Evolutionary conservation across 805 yeast species (phyloP).

Genomic region (Aciculoconidium aculeatum): DNA sequence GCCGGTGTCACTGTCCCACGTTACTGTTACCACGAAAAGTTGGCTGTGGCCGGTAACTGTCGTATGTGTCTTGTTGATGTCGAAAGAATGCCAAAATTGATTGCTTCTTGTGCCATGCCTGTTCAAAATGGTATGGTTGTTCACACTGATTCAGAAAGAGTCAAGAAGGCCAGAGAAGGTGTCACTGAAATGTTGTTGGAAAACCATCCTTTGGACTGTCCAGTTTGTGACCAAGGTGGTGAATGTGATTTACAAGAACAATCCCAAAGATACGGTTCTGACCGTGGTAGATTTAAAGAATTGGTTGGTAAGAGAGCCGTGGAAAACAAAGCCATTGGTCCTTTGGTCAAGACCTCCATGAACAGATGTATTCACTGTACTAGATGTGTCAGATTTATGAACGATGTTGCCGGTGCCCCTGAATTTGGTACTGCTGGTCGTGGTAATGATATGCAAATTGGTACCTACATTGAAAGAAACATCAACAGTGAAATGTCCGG

Average conservation of each 20-base stretch:
- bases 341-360: conserved; percentile 84
- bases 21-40: conserved; percentile 86
- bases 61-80: conserved; percentile 91
- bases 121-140: conserved; percentile 89
- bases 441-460: conserved; percentile 89
- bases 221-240: conserved; percentile 92
- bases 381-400: conserved; percentile 82
- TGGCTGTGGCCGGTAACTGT: conserved; percentile 88
- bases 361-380: conserved; percentile 92
- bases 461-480: conserved; percentile 81
- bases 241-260: conserved; percentile 92
- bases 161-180: conserved; percentile 80
- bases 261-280: conserved; percentile 74
- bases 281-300: conserved; percentile 80
- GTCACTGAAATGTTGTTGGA: conserved; percentile 84
- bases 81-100: conserved; percentile 83
- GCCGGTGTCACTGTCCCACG: conserved; percentile 87
- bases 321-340: conserved; percentile 87
- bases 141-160: conserved; percentile 70
- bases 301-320: conserved; percentile 83
- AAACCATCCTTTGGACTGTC: conserved; percentile 90
- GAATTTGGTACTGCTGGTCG: conserved; percentile 86
- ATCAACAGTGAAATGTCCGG: conserved; percentile 82
- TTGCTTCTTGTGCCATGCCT: conserved; percentile 89
- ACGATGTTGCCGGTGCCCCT: conserved; percentile 90